Percentiles rank a stretch among this genome's conserved stretches.
phyloP scores from a whole-genome alignment of 108 stramenopile species.

The Stephanodiscus minutulus region DNA sequence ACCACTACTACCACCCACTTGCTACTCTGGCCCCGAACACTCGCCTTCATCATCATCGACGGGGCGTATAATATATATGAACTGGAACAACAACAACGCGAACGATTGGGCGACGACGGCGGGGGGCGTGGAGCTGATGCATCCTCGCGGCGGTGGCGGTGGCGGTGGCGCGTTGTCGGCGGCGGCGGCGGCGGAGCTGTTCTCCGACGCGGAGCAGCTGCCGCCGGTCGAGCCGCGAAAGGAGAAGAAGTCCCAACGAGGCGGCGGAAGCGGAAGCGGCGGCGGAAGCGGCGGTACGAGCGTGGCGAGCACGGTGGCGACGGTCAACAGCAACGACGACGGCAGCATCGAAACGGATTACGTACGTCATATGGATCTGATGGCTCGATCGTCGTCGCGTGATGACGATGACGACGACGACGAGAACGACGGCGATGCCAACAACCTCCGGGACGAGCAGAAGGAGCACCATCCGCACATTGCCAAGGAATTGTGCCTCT shows the following conservation, averaged over 20 bases:
- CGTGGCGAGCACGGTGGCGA: background rate
- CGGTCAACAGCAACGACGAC: background rate
- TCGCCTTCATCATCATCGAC: too few relatives aligned
- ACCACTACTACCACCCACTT: too few relatives aligned
- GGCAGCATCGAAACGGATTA: background rate
- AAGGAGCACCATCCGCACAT: slow-evolving; percentile 5
- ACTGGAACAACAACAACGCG: too few relatives aligned
- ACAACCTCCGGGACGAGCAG: background rate
- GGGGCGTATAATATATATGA: too few relatives aligned
- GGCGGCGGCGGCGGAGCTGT: too few relatives aligned
- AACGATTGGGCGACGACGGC: too few relatives aligned
- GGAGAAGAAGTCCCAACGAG: too few relatives aligned
- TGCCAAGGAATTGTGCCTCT: slow-evolving; percentile 13
- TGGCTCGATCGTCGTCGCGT: background rate
- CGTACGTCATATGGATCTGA: background rate
- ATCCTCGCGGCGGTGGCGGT: too few relatives aligned
- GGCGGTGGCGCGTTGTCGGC: too few relatives aligned
- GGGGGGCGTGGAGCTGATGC: too few relatives aligned
- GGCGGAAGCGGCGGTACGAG: background rate
- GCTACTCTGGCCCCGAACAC: too few relatives aligned
- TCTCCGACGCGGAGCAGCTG: background rate
- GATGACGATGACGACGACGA: background rate
- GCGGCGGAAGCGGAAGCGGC: background rate
- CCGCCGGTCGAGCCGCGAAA: background rate
- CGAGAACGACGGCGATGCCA: background rate